Conservation (phyloP, 768 basidiomycete species). For the Suillus spraguei region DNA sequence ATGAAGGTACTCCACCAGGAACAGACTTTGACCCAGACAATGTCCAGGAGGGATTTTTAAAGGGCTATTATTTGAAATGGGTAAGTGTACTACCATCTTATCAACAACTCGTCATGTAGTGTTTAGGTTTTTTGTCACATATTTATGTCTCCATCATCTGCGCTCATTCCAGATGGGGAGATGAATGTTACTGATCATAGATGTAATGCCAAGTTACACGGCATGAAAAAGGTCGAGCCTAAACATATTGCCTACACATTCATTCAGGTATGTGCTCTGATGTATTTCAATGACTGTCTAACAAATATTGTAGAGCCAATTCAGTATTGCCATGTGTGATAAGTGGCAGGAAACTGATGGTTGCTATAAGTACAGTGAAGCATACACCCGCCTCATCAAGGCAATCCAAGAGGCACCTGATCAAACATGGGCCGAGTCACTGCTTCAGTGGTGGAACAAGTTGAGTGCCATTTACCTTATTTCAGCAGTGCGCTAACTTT, state of each 20-base stretch:
- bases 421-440: background rate
- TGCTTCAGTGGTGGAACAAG: background rate
- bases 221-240: constrained; percentile 7
- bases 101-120: background rate
- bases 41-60: constrained; percentile 1
- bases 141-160: background rate
- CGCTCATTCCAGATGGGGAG: background rate
- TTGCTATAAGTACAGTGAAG: constrained; percentile 7
- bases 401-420: background rate
- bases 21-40: constrained; percentile 6
- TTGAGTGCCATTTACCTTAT: background rate
- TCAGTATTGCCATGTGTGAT: background rate
- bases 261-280: background rate
- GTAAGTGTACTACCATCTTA: background rate
- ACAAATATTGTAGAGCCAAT: constrained; percentile 2
- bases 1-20: constrained; percentile 5
- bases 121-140: background rate
- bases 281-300: background rate
- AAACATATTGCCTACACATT: constrained; percentile 11
- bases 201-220: constrained; percentile 9
- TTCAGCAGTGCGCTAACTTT: background rate
- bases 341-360: constrained; percentile 12
- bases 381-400: constrained; percentile 8
- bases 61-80: constrained; percentile 3
- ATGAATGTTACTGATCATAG: background rate